A percentile compares a stretch with the other conserved stretches of the same genome.
Evolutionary conservation across 192 early-diverging fungal species (phyloP).

Genomic region (Obelidium mucronatum): DNA sequence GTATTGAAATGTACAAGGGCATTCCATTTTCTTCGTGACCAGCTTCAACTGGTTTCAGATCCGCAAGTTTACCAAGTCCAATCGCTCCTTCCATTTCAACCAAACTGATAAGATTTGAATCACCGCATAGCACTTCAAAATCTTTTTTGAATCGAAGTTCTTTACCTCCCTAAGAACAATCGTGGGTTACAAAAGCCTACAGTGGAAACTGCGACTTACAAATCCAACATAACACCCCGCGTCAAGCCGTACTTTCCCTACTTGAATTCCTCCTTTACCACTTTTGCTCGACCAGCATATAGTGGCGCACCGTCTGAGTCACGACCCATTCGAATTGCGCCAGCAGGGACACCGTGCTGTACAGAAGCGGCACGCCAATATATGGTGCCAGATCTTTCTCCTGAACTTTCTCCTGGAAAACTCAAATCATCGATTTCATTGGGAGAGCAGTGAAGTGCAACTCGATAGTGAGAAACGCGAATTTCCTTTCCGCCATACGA

Average conservation of each 20-base stretch:
- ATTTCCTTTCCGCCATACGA: conserved; percentile 25
- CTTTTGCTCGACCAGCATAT: conserved; percentile 27
- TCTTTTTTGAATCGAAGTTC: conserved; percentile 5
- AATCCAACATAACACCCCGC: conserved; percentile 6
- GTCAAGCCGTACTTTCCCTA: conserved; percentile 11
- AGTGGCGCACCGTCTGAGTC: conserved; percentile 20
- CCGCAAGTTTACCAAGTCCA: conserved; percentile 14
- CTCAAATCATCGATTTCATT: not conserved
- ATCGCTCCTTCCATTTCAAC: conserved; percentile 23
- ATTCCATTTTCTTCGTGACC: conserved; percentile 22
- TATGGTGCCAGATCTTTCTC: not conserved
- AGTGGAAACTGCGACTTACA: not conserved
- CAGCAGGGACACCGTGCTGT: not conserved
- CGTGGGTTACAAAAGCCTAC: not conserved
- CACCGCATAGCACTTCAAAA: conserved; percentile 34
- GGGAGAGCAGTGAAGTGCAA: conserved; percentile 1
- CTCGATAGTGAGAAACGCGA: not conserved
- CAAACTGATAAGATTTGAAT: conserved; percentile 2
- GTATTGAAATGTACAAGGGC: conserved; percentile 27
- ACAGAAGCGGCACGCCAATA: conserved; percentile 21
- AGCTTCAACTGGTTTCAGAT: conserved; percentile 21
- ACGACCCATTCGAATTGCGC: conserved; percentile 27
- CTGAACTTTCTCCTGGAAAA: not conserved
- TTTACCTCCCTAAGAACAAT: conserved; percentile 13
- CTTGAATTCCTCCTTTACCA: conserved; percentile 21